Base-by-base conservation (phyloP, 306 rosid species). In the Morella rubra region DNA sequence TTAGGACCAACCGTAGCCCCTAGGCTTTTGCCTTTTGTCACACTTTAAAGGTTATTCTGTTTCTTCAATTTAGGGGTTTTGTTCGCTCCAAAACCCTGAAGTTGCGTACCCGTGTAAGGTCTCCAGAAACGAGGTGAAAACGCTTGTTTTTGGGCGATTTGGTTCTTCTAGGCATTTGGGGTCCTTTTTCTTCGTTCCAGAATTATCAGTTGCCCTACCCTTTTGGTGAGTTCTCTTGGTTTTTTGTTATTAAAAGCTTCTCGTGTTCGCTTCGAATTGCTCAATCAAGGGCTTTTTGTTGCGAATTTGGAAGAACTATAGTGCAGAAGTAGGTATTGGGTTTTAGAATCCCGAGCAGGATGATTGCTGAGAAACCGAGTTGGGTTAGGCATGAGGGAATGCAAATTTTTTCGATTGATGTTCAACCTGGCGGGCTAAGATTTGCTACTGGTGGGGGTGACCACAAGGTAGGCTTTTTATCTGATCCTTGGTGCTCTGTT, bases 371-470 rank as follows among this genome's bases (percentile, higher is more conserved):
- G 84, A 95, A 95, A 77, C 99, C 97, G 69, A 85, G 89, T 45
- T 95, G 97, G 97, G 87, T 95, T 74, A 90, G 90, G 83, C 99
- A 95, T 82, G 97, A 95, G 77, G 97, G 99, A 15, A 89, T 92
- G 97, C 97, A 95, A 75, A 95, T 95, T 77, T 95, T 95, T 87
- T 95, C 97, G 82, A 92, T 95, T 82, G 99, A 95, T 87, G 93
- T 95, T 74, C 99, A 95, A 84, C 97, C 97, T 7, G 97, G 97
- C 13, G 97, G 97, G 6, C 89, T 89, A 53, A 83, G 99, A 82
- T 87, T 95, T 27, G 96, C 97, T 13, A 92, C 99, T 81, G 99
- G 99, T 55, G 99, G 99, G 65, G 99, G 99, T 77, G 99, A 95
- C 89, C 97, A 95, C 81, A 95, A 95, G 97, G 99, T 90, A 61